phyloP scores from a whole-genome alignment of 2,329 filamentous ascomycete genomes.

The Phoma sp. region DNA sequence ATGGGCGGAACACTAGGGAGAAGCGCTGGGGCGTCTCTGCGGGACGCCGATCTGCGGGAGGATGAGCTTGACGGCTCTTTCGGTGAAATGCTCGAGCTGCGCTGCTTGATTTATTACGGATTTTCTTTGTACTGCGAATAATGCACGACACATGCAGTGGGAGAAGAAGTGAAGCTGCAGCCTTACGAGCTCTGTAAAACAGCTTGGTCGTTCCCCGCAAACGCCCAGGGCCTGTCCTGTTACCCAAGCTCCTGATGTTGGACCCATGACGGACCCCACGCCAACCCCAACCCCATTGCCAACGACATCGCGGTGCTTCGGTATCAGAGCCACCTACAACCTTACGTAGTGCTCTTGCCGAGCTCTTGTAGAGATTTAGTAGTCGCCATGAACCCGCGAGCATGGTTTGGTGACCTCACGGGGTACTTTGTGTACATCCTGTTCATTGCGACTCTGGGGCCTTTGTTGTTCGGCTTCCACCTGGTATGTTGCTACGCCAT shows the following conservation, averaged over 20 bases:
- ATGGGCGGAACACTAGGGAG: not conserved
- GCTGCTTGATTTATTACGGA: not conserved
- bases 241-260: slow-evolving; percentile 8
- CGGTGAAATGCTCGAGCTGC: not conserved
- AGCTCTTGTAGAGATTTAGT: slow-evolving; percentile 2
- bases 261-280: not conserved
- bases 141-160: not conserved
- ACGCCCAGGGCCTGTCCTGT: slow-evolving; percentile 27
- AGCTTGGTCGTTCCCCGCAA: slow-evolving; percentile 25
- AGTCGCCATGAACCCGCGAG: slow-evolving; percentile 45
- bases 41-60: not conserved
- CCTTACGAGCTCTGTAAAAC: not conserved
- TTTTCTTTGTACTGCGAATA: not conserved
- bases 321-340: not conserved
- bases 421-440: slow-evolving; percentile 80
- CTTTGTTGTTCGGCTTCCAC: slow-evolving; percentile 94
- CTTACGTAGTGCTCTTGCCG: not conserved
- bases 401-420: slow-evolving; percentile 62
- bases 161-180: slow-evolving; percentile 1
- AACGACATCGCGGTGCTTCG: not conserved
- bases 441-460: slow-evolving; percentile 78
- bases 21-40: slow-evolving; percentile 4
- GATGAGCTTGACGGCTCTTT: not conserved
- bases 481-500: slow-evolving; percentile 61
- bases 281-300: slow-evolving; percentile 3